Base-by-base conservation (phyloP, 73 alveolate species). In the Diophrys appendiculata region DNA sequence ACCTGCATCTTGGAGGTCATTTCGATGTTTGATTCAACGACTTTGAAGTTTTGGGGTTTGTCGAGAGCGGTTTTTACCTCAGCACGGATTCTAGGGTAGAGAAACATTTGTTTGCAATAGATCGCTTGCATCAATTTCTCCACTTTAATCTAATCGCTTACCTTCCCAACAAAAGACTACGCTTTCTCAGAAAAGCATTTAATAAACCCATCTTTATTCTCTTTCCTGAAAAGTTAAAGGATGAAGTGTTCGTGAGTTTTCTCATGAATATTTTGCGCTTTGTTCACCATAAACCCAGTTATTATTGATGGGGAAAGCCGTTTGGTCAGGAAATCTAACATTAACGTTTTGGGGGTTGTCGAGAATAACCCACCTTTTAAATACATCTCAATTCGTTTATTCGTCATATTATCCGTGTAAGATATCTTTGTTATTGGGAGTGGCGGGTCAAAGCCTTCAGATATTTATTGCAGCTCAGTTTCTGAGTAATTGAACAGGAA, bases 281-380 rank as follows among this genome's bases (percentile, higher is more conserved):
- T 13, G 33, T 73, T 74, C 18, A 82, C 73, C 1, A 82, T 68
- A 25, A 82, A 30, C 26, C 90, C 90, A 54, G 76, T 55, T 14
- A 82, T 82, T 26, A 82, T 82, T 24, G 81, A 55, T 2, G 90
- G 85, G 34, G 84, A 53, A 1, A 82, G 69, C 64, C 74, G 29
- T 65, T 82, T 82, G 34, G 84, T 82, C 76, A 82, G 78, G 68
- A 82, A 65, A 74, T 82, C 90, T 52, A 82, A 67, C 72, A 82
- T 76, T 25, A 82, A 54, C 23, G 65, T 64, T 74, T 82, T 82
- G 70, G 52, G 77, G 29, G 84, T 82, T 0, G 72, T 81, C 0
- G 80, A 24, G 70, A 82, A 82, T 13, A 82, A 35, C 11, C 90
- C 90, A 8, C 90, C 90, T 34, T 82, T 82, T 65, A 82, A 25